A percentile compares a stretch with the other conserved stretches of the same genome.
phyloP scores from a whole-genome alignment of 2,329 filamentous ascomycete species.

The Scedosporium aurantiacum region DNA sequence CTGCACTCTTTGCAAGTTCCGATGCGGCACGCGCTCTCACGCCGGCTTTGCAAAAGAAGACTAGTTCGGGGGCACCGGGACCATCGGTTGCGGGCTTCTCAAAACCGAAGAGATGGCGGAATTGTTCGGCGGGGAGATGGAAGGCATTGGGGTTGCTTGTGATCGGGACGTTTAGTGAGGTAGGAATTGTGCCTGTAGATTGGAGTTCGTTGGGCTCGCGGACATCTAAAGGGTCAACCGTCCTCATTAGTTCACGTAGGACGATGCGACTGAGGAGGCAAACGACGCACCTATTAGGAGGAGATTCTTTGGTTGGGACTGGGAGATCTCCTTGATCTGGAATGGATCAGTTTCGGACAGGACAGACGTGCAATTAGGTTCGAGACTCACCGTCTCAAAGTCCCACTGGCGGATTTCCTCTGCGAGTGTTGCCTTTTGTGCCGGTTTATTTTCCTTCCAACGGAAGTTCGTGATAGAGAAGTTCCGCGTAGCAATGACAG shows the following conservation, averaged over 20 bases:
- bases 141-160: slow-evolving; percentile 67
- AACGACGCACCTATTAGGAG: slow-evolving; percentile 3
- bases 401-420: background rate
- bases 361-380: background rate
- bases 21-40: slow-evolving; percentile 73
- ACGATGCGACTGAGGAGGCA: background rate
- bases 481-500: background rate
- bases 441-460: background rate
- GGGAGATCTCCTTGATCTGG: slow-evolving; percentile 2
- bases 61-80: slow-evolving; percentile 33
- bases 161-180: slow-evolving; percentile 73
- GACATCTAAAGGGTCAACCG: slow-evolving; percentile 37
- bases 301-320: background rate
- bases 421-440: background rate
- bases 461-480: background rate
- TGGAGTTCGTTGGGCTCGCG: slow-evolving; percentile 61
- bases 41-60: slow-evolving; percentile 92
- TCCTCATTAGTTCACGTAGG: background rate
- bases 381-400: background rate
- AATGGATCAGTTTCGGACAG: background rate
- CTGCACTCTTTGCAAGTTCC: slow-evolving; percentile 61
- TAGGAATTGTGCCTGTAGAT: slow-evolving; percentile 62
- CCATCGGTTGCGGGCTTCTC: slow-evolving; percentile 46
- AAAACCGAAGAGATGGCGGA: slow-evolving; percentile 73
- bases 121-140: slow-evolving; percentile 65